phyloP scores from a whole-genome alignment of 768 basidiomycete species.

The Podaxis sp. region DNA sequence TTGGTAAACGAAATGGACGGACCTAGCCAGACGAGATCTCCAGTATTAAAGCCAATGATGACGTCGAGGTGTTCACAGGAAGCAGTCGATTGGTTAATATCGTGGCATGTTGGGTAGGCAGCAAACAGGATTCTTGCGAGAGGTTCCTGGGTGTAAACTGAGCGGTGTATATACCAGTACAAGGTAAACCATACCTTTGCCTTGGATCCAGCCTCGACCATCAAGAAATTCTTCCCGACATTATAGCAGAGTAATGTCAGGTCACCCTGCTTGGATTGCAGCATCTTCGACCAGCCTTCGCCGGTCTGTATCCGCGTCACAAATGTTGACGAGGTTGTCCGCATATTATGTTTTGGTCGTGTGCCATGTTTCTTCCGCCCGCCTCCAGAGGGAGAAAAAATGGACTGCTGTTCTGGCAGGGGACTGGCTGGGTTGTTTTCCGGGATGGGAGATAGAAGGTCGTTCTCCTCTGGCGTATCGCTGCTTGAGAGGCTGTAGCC shows the following conservation, averaged over 20 bases:
- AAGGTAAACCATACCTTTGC: constrained; percentile 53
- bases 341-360: constrained; percentile 87
- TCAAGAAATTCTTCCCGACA: constrained; percentile 74
- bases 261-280: constrained; percentile 82
- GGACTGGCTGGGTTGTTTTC: constrained; percentile 34
- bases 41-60: constrained; percentile 88
- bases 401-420: constrained; percentile 42
- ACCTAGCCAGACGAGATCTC: constrained; percentile 98
- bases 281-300: constrained; percentile 68
- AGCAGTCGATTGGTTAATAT: constrained; percentile 77
- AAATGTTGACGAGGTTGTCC: constrained; percentile 89
- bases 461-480: constrained; percentile 65
- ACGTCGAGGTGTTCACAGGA: constrained; percentile 79
- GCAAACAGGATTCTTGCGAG: constrained; percentile 82
- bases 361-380: constrained; percentile 62
- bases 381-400: constrained; percentile 48
- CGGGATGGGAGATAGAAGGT: constrained; percentile 31
- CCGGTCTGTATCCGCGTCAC: constrained; percentile 80
- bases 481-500: constrained; percentile 78
- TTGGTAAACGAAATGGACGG: constrained; percentile 16
- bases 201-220: constrained; percentile 84
- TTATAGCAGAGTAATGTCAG: constrained; percentile 86
- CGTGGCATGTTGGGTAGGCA: constrained; percentile 85
- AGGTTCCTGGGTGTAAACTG: constrained; percentile 58
- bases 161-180: not conserved